Base-by-base conservation (phyloP, 169 alveolate species). In the Toxoplasma gondii region DNA sequence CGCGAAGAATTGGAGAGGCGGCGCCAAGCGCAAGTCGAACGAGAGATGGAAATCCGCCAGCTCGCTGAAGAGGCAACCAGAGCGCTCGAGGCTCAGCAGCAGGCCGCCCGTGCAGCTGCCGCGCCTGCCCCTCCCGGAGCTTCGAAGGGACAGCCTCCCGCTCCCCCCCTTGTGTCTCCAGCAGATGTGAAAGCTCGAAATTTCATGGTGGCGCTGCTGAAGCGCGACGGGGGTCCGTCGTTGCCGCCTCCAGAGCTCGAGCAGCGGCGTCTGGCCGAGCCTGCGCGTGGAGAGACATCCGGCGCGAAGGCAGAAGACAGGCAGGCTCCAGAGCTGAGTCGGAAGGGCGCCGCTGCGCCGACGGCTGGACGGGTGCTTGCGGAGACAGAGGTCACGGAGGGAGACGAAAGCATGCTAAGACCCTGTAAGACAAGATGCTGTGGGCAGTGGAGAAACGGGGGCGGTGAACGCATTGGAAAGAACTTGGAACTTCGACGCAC, bases 81-180 rank as follows among this genome's bases (percentile, higher is more conserved):
- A 31, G 74, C 74, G 74, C n/a, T 64, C 7, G 49, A 19, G n/a
- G 86, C 45, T 10, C 39, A 36, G n/a, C 86, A 78, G 43, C 39
- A n/a, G 7, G 86, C 90, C 90, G 67, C 90, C 41, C 84, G 39
- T n/a, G 44, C 84, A n/a, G 44, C 84, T 74, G 39, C 44, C 2
- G 45, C 84, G 17, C 90, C 90, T 43, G 69, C 64, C 22, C 64
- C 90, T 22, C 90, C 90, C 4, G 53, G 69, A 1, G 67, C 5
- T 9, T 7, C 38, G 29, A 82, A 82, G 39, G 41, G 41, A 67
- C 53, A 82, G 36, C 41, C 53, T 82, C 69, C 90, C 39, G 90
- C 39, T 4, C 19, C 12, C 41, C 69, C 86, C n/a, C 86, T 67
- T 22, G 53, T 7, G 34, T 64, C 90, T 36, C 86, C 86, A 38